Evolutionary conservation across 163 green algal genomes (phyloP).

Genomic region (Chlorella variabilis): DNA sequence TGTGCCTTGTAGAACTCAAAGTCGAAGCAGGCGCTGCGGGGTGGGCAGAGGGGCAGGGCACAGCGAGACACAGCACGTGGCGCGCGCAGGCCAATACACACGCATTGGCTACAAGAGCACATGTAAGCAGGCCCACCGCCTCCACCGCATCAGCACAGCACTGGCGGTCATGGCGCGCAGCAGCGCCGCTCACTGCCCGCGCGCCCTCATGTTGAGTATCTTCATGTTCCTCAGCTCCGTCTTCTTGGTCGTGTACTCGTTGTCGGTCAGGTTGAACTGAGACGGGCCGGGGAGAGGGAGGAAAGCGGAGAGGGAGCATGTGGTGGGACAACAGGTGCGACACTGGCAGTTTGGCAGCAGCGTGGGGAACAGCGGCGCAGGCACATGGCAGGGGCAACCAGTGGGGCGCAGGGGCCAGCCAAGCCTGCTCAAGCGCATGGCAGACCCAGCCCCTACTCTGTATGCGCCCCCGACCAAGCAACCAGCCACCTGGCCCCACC

Average conservation of each 20-base stretch:
- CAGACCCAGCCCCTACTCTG: no score
- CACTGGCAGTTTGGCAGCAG: no score
- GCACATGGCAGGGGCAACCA: no score
- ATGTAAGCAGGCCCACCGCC: background rate
- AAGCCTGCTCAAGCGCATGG: no score
- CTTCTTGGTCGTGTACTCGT: slow-evolving; percentile 46
- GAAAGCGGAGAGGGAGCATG: background rate
- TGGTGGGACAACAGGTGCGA: no score
- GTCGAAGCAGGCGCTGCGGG: slow-evolving; percentile 53
- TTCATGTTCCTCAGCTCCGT: slow-evolving; percentile 36
- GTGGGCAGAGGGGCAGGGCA: no score
- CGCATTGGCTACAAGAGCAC: no score
- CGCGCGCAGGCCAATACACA: no score
- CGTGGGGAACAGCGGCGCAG: no score
- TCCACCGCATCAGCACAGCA: background rate
- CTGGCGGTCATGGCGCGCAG: background rate
- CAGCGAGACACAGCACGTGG: no score
- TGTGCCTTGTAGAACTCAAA: slow-evolving; percentile 47
- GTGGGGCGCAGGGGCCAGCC: no score
- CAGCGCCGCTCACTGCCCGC: slow-evolving; percentile 23
- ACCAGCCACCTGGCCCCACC: slow-evolving; percentile 22
- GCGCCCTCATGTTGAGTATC: slow-evolving; percentile 41
- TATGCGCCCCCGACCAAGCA: no score
- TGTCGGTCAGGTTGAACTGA: slow-evolving; percentile 19
- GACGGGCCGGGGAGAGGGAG: background rate